Percentiles rank a stretch among this genome's conserved stretches.
Conservation (phyloP, 192 early-diverging fungal genomes). For the Piromyces finnis region DNA sequence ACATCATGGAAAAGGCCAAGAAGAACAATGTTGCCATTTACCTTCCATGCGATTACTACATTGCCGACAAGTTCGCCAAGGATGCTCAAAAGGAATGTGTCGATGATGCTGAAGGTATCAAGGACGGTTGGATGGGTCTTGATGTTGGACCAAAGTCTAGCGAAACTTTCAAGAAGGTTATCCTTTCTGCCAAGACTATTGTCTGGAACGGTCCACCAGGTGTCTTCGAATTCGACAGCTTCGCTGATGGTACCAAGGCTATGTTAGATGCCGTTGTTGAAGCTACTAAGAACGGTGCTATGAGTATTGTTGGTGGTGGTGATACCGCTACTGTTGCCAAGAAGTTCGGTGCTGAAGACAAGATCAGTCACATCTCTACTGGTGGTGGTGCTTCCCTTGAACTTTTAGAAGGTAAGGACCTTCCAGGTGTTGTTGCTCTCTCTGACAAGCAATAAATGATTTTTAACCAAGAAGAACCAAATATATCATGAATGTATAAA, state of each 20-base stretch:
- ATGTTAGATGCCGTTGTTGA: conserved; percentile 70
- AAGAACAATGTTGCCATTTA: conserved; percentile 73
- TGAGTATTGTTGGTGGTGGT: conserved; percentile 88
- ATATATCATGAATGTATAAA: background rate
- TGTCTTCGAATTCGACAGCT: conserved; percentile 95
- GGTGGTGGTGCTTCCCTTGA: conserved; percentile 94
- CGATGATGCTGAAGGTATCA: conserved; percentile 75
- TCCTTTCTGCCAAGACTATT: conserved; percentile 71
- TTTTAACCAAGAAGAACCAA: background rate
- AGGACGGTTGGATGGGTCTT: conserved; percentile 79
- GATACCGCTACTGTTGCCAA: conserved; percentile 95
- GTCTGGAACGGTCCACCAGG: conserved; percentile 97
- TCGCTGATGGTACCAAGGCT: conserved; percentile 65
- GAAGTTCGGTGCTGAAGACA: conserved; percentile 61
- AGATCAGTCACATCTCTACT: conserved; percentile 85
- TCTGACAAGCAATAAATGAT: conserved; percentile 6
- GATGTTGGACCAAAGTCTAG: conserved; percentile 75
- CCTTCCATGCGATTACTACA: conserved; percentile 77
- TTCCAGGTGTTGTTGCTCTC: conserved; percentile 35
- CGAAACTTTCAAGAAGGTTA: conserved; percentile 43
- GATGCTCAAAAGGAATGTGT: conserved; percentile 63
- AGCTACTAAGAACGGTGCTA: conserved; percentile 59
- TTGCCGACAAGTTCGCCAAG: conserved; percentile 70
- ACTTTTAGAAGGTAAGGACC: conserved; percentile 86
- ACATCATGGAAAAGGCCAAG: conserved; percentile 77